Evolutionary conservation across 176 grass and related monocot species (phyloP), one percentile per base, ranked within the genome.

Genomic region (Aegilops bicornis): DNA sequence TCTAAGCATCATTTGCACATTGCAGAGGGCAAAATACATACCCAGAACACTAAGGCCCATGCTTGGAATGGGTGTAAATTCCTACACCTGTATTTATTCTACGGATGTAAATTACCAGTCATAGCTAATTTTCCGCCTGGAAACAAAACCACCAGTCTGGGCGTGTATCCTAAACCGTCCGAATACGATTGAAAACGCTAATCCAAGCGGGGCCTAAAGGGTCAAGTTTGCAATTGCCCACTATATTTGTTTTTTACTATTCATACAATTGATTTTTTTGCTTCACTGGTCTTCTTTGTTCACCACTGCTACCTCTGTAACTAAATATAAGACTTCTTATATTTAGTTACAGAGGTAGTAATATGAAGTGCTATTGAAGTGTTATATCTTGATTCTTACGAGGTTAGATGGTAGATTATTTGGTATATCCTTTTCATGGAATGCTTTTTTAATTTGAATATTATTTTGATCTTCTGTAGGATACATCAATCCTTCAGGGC

Each of bases 401-500:
- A 72, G n/a, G 45, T 33, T 11, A 29, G 23, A 35, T 3, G 39
- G 10, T 29, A 60, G 10, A 79, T 30, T 84, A 32, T 85, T 84
- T 7, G 4, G n/a, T 84, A 70, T 47, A 19, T 30, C 10, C 33
- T 7, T 85, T 88, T 40, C 17, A 73, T 48, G 29, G 8, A 78
- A 69, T 79, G 39, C 6, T 65, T 78, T 82, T 85, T 77, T 69
- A 60, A 63, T 12, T 76, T 56, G 24, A 58, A 73, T 85, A 14
- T 35, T 80, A 14, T 30, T 77, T 33, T 88, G 6, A 72, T 78
- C 39, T 33, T 61, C 15, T 91, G 31, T 69, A 95, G 91, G 89
- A 67, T 95, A 92, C 37, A 72, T 89, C 66, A 92, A 87, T 30
- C 81, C 73, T 85, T 79, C 85, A 8, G 87, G 89, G 33, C 91